A percentile compares a stretch with the other conserved stretches of the same genome.
Evolutionary conservation across 768 basidiomycete genomes (phyloP).

Genomic region (Artomyces pyxidatus): DNA sequence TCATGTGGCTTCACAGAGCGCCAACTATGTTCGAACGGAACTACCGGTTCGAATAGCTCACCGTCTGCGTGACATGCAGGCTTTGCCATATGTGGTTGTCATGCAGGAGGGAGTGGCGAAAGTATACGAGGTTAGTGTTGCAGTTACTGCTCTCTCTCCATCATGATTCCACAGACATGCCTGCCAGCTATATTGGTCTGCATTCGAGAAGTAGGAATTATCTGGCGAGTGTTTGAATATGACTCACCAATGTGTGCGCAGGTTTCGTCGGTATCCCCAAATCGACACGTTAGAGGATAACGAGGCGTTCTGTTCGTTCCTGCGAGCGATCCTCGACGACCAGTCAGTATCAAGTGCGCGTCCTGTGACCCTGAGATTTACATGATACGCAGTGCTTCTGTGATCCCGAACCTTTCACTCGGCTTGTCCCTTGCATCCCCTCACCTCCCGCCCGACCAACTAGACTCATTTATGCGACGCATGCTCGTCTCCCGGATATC

Average conservation of each 20-base stretch:
- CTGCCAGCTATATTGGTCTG: conserved; percentile 74
- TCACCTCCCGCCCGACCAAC: conserved; percentile 64
- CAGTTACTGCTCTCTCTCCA: not conserved
- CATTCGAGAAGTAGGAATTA: conserved; percentile 65
- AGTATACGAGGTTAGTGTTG: conserved; percentile 66
- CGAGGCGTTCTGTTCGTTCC: conserved; percentile 66
- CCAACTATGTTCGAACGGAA: conserved; percentile 86
- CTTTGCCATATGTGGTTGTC: conserved; percentile 79
- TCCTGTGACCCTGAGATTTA: conserved; percentile 1
- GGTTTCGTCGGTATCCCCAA: conserved; percentile 54
- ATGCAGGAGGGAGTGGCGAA: conserved; percentile 76
- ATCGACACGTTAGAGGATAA: conserved; percentile 72
- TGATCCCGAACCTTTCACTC: conserved; percentile 76
- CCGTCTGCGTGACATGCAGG: conserved; percentile 78
- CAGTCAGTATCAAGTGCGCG: no score
- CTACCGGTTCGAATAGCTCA: conserved; percentile 84
- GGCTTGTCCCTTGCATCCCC: conserved; percentile 82
- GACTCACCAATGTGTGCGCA: conserved; percentile 9
- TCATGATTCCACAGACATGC: not conserved
- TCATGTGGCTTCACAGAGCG: conserved; percentile 44
- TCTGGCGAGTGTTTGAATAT: not conserved
- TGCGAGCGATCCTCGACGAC: conserved; percentile 54
- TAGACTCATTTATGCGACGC: conserved; percentile 83
- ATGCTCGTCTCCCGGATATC: conserved; percentile 91
- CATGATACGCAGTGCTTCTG: conserved; percentile 43